Evolutionary conservation across 805 yeast genomes (phyloP).

Genomic region (Candida namnaoensis): DNA sequence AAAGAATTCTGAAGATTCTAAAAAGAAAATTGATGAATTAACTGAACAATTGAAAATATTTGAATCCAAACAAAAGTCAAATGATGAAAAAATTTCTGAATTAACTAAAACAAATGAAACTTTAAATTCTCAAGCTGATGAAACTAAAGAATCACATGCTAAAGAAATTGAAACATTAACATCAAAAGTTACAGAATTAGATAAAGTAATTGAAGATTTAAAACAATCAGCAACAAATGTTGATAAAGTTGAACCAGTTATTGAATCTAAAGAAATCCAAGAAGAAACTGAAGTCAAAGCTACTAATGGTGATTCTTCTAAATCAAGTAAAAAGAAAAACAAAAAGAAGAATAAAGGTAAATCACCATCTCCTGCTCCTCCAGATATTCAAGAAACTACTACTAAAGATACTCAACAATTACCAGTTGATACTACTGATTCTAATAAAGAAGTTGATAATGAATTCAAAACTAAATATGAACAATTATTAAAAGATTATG

Average conservation of each 20-base stretch:
- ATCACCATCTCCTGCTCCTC: background rate
- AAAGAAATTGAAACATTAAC: background rate
- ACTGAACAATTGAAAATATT: too few species aligned
- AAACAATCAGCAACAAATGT: background rate
- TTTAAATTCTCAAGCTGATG: slow-evolving; percentile 3
- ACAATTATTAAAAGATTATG: slow-evolving; percentile 1
- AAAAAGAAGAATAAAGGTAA: background rate
- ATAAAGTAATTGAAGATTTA: background rate
- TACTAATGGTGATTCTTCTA: background rate
- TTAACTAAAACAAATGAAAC: slow-evolving; percentile 1
- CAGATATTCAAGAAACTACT: background rate
- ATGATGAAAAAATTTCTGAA: background rate
- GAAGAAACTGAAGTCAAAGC: background rate
- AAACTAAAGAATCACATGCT: slow-evolving; percentile 3
- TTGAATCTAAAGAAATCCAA: too few species aligned
- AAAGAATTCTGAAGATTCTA: too few species aligned
- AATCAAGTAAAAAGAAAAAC: background rate
- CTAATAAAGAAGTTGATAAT: too few species aligned
- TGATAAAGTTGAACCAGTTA: too few species aligned
- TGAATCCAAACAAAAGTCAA: too few species aligned
- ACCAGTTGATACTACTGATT: background rate
- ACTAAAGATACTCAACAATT: background rate
- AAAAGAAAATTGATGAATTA: too few species aligned
- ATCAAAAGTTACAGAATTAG: slow-evolving; percentile 2
- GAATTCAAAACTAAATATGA: slow-evolving; percentile 6